Evolutionary conservation across 2,329 filamentous ascomycete genomes (phyloP).

Genomic region (Neurospora sp.): DNA sequence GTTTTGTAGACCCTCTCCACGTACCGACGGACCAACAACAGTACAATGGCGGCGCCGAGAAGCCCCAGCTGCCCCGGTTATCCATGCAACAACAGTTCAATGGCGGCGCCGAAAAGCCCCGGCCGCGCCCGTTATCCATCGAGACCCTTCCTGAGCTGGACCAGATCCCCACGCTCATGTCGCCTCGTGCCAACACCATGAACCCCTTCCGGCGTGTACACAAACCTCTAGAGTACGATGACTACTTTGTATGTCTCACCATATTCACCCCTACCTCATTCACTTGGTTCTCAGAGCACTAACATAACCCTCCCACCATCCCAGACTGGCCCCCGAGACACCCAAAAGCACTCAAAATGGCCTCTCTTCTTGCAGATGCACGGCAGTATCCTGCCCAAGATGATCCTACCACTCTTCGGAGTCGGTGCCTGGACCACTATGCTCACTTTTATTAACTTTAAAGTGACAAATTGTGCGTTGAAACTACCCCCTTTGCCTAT

Average conservation of each 20-base stretch:
- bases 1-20: too few relatives aligned
- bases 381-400: conserved; percentile 62
- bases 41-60: neutral
- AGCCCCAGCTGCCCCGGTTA: neutral
- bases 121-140: neutral
- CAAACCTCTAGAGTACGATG: conserved; percentile 30
- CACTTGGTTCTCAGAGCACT: neutral
- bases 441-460: conserved; percentile 45
- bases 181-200: conserved; percentile 18
- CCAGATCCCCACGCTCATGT: conserved; percentile 18
- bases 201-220: conserved; percentile 24
- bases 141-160: conserved; percentile 8
- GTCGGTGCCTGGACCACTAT: conserved; percentile 57
- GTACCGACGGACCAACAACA: neutral
- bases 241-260: conserved; percentile 31
- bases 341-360: conserved; percentile 68
- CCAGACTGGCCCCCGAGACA: conserved; percentile 53
- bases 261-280: neutral
- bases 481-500: neutral
- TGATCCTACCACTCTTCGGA: conserved; percentile 59
- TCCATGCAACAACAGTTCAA: neutral
- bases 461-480: conserved; percentile 14
- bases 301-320: neutral
- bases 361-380: conserved; percentile 69
- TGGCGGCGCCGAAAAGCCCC: neutral